These are phyloP conservation scores for Chaetomium sp. DNA, from an alignment of 2,329 filamentous ascomycete species.

Conservation along the genomic window DNA sequence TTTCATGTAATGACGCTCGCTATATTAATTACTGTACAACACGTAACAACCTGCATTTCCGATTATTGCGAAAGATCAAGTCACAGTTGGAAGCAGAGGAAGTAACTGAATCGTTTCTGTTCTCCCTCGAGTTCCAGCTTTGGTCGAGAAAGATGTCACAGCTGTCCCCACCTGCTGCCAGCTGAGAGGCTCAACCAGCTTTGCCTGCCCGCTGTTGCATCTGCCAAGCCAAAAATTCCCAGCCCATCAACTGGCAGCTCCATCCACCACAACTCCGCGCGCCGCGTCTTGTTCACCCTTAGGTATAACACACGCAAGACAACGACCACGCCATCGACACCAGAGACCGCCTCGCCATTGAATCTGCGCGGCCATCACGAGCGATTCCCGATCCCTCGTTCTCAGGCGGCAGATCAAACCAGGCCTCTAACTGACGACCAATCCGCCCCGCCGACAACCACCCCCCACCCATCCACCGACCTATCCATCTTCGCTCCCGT, in stretches of 20 bases:
- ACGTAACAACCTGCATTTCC: background rate
- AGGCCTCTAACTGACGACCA: background rate
- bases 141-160: background rate
- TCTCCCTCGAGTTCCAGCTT: background rate
- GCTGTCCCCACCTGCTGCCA: background rate
- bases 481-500: background rate
- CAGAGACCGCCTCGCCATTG: background rate
- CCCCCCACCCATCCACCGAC: background rate
- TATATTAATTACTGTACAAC: background rate
- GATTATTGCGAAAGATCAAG: background rate
- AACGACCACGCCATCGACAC: background rate
- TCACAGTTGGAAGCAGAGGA: background rate
- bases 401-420: background rate
- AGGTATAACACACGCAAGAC: background rate
- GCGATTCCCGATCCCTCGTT: background rate
- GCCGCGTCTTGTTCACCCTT: constrained; percentile 3
- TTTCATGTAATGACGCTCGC: constrained; percentile 16
- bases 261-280: constrained; percentile 3
- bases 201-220: constrained; percentile 7
- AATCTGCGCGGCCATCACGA: background rate
- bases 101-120: no score
- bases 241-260: constrained; percentile 1
- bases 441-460: background rate
- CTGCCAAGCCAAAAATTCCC: constrained; percentile 30
- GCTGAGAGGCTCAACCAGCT: background rate